Evolutionary conservation across 2,329 filamentous ascomycete genomes (phyloP), one percentile per base, ranked within the genome.

Genomic region (Phaeosphaeria sp.): DNA sequence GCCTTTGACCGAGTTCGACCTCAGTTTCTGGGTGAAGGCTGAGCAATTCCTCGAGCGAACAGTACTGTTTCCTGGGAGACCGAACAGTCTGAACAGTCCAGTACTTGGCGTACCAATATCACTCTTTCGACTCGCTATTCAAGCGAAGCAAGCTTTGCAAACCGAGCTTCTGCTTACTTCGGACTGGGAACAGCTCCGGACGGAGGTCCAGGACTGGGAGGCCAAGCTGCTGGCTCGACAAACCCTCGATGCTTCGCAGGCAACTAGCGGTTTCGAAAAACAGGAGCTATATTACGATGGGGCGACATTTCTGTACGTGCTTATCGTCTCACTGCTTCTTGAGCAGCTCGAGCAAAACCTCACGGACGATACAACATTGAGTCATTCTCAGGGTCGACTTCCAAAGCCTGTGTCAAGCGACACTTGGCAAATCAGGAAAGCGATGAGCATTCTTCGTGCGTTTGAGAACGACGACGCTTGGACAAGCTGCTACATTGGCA

Each of bases 191-290:
- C 44, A 46, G 15, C 27, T 65, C 21, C 57, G 53, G 11, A 53
- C 18, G 21, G 62, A 65, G 27, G 40, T 60, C 4, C 60, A 60
- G 49, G 51, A 43, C 2, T 65, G 62, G 64, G 64, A 67, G 49
- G 52, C 45, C 8, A 20, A 54, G 5, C 53, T 64, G 6, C 44
- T 64, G 2, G 54, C 49, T 13, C 46, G 63, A 27, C n/a, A 50
- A 11, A 40, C 51, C 20, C 36, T 59, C 6, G 64, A 63, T n/a
- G 18, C 21, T 18, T 27, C 59, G 15, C n/a, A 45, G 15, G 33
- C 30, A 3, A 36, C 48, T n/a, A 51, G 56, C 20, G 6, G 43
- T 17, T 36, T 33, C 2, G 55, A 53, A 30, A 24, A 17, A 20
- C 22, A 53, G 17, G 53, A 63, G 18, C 13, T 18, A 5, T 64